Conservation (phyloP, 441 rosid species). For the Arabidopsis hybrid region DNA sequence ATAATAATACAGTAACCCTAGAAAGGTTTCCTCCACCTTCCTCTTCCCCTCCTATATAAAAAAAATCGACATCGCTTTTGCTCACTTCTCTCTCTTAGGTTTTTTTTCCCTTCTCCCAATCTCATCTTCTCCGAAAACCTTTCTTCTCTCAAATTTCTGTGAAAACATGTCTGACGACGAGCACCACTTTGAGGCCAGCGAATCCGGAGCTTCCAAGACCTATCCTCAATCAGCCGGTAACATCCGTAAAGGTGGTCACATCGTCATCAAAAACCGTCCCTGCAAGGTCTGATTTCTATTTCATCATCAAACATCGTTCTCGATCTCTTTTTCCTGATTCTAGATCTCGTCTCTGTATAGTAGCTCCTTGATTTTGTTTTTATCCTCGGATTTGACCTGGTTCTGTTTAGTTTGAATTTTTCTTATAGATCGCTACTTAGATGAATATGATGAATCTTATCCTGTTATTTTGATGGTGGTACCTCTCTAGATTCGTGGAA, state of each 20-base stretch:
- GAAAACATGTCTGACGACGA: constrained; percentile 87
- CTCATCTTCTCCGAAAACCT: neutral
- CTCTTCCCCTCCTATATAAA: constrained; percentile 21
- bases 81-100: constrained; percentile 16
- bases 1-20: constrained; percentile 39
- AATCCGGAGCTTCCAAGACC: constrained; percentile 92
- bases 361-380: constrained; percentile 1
- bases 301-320: neutral
- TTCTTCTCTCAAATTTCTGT: neutral
- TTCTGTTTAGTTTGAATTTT: too few species aligned
- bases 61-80: constrained; percentile 27
- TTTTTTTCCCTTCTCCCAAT: neutral
- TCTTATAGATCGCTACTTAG: neutral
- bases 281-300: constrained; percentile 65
- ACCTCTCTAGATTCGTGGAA: neutral
- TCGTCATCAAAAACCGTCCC: constrained; percentile 88
- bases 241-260: constrained; percentile 87
- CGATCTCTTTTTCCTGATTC: constrained; percentile 10
- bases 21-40: neutral
- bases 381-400: neutral
- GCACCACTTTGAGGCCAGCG: constrained; percentile 94
- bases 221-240: constrained; percentile 92
- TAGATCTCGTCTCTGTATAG: constrained; percentile 23
- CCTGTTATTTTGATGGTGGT: neutral
- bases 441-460: neutral